Conservation (phyloP, 2,329 filamentous ascomycete species). For the Trichoderma sp. region DNA sequence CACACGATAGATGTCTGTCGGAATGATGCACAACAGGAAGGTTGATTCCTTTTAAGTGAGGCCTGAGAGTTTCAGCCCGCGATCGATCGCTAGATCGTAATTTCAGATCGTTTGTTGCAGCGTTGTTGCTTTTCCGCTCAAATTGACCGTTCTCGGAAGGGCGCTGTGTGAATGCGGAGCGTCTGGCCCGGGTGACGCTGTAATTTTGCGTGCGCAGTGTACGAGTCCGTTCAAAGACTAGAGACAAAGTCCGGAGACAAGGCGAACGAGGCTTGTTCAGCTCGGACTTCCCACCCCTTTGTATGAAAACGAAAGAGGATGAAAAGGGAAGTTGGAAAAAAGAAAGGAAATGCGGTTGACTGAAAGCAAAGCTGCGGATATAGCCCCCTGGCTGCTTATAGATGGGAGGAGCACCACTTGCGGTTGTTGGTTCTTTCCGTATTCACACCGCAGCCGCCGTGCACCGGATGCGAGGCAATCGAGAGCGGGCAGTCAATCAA, state of each 20-base stretch:
- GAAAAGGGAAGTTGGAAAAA: neutral
- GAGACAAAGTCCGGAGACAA: neutral
- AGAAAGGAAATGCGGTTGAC: neutral
- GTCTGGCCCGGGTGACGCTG: neutral
- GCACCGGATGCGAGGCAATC: constrained; percentile 24
- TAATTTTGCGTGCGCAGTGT: constrained; percentile 2
- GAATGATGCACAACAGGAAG: neutral
- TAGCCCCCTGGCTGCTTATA: constrained; percentile 5
- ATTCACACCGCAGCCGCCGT: constrained; percentile 10
- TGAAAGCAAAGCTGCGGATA: neutral
- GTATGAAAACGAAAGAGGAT: constrained; percentile 20
- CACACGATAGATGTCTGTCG: neutral
- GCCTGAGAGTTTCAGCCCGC: neutral
- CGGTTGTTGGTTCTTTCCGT: constrained; percentile 12
- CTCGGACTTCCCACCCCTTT: constrained; percentile 1
- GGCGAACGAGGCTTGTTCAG: constrained; percentile 21
- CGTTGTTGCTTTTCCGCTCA: constrained; percentile 5
- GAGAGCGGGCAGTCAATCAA: neutral
- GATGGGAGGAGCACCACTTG: constrained; percentile 12
- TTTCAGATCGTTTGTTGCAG: constrained; percentile 5
- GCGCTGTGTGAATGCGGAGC: constrained; percentile 26
- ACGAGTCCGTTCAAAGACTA: constrained; percentile 26
- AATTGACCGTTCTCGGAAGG: constrained; percentile 23
- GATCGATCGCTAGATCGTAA: neutral
- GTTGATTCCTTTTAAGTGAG: neutral